phyloP scores from a whole-genome alignment of 495 filamentous ascomycete genomes.

The Penicillium daleae region DNA sequence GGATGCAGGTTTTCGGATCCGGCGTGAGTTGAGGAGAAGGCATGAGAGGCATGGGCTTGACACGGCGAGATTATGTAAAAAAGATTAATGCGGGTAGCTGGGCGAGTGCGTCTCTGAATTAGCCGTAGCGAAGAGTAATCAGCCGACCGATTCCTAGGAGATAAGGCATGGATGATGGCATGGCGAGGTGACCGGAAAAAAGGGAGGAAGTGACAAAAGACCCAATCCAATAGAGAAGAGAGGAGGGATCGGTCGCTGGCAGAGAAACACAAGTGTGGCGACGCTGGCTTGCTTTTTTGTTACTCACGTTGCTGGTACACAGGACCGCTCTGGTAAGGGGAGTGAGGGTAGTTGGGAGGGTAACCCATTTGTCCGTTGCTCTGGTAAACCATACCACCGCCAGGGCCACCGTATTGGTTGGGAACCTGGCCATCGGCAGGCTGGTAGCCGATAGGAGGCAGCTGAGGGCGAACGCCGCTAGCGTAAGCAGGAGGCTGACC shows the following conservation, averaged over 20 bases:
- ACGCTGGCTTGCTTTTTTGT: constrained; percentile 10
- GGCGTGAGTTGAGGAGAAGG: constrained; percentile 18
- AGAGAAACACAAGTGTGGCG: constrained; percentile 17
- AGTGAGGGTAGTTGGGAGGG: constrained; percentile 69
- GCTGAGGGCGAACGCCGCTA: constrained; percentile 64
- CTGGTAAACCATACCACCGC: constrained; percentile 58
- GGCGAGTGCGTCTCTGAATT: constrained; percentile 47
- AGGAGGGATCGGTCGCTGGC: constrained; percentile 3
- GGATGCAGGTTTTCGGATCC: constrained; percentile 29
- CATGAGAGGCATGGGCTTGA: constrained; percentile 8
- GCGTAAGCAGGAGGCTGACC: constrained; percentile 60
- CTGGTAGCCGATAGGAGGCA: constrained; percentile 87
- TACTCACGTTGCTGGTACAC: constrained; percentile 79
- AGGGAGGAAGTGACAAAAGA: constrained; percentile 6
- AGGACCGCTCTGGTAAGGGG: constrained; percentile 72
- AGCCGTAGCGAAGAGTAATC: constrained; percentile 34
- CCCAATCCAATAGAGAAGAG: constrained; percentile 7
- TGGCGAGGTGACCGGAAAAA: constrained; percentile 20
- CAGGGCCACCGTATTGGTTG: constrained; percentile 68
- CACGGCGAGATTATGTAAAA: constrained; percentile 11
- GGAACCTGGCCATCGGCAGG: constrained; percentile 64
- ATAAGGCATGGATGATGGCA: neutral
- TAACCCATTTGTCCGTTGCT: constrained; percentile 73
- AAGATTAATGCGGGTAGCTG: constrained; percentile 51
- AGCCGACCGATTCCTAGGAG: constrained; percentile 28